Conservation (phyloP, 2,329 filamentous ascomycete genomes). For the Arachnomyces sp. region DNA sequence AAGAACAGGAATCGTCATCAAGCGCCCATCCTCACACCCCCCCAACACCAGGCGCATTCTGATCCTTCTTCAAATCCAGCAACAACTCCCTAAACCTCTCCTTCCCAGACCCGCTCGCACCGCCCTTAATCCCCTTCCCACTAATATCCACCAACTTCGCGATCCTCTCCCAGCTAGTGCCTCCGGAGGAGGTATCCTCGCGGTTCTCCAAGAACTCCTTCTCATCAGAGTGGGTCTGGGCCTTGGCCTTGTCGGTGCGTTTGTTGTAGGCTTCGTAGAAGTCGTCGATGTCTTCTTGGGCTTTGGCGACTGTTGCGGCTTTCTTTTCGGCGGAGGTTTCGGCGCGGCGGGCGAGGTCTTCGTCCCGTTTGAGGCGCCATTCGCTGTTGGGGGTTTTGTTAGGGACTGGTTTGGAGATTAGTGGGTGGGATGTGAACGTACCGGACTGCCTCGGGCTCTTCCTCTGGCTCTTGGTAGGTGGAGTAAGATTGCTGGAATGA, state of each 20-base stretch:
- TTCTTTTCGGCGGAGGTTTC: constrained; percentile 77
- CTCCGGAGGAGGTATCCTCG: constrained; percentile 87
- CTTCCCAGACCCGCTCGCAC: constrained; percentile 84
- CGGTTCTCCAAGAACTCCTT: constrained; percentile 83
- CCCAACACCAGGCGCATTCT: constrained; percentile 62
- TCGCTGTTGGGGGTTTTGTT: constrained; percentile 40
- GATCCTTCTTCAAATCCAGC: constrained; percentile 80
- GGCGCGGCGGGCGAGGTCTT: constrained; percentile 71
- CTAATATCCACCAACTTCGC: constrained; percentile 95
- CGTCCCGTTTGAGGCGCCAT: constrained; percentile 87
- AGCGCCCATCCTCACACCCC: constrained; percentile 29
- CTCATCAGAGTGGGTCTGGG: constrained; percentile 81
- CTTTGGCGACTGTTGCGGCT: constrained; percentile 75
- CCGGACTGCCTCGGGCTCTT: constrained; percentile 80
- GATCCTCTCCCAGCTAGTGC: constrained; percentile 97
- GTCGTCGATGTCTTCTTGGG: constrained; percentile 90
- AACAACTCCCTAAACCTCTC: constrained; percentile 90
- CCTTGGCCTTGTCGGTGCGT: constrained; percentile 89
- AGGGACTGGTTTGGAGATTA: too few relatives aligned
- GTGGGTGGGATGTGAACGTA: constrained; percentile 18
- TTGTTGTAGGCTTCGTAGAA: constrained; percentile 99
- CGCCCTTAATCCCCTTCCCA: constrained; percentile 81
- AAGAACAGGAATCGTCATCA: neutral
- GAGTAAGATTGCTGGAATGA: constrained; percentile 49
- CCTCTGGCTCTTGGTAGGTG: constrained; percentile 54